Conservation (phyloP, 129 eudicot species). For the Escallonia herrerae region DNA sequence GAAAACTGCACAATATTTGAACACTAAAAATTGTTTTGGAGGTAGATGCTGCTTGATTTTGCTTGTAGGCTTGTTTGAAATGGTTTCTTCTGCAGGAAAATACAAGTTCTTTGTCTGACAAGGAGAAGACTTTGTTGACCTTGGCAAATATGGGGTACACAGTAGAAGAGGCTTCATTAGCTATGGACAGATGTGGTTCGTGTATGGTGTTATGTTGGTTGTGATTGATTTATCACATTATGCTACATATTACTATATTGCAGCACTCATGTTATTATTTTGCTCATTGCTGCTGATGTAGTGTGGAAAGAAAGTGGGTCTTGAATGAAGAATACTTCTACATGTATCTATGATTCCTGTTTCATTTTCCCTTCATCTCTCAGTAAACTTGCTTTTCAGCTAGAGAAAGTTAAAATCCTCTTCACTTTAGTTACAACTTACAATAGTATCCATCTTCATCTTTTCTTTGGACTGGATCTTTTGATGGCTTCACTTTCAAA, state of each 20-base stretch:
- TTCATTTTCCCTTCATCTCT: not conserved
- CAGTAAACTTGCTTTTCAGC: no score
- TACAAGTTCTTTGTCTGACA: constrained; percentile 30
- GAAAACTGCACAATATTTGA: no score
- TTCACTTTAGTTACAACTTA: no score
- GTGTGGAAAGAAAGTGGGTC: not conserved
- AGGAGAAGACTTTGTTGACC: constrained; percentile 33
- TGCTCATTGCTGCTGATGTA: not conserved
- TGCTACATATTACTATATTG: not conserved
- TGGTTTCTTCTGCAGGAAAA: constrained; percentile 36
- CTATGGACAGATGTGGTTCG: constrained; percentile 87
- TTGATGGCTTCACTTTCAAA: not conserved
- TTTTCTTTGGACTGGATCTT: not conserved
- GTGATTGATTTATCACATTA: not conserved
- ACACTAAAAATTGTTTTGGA: not conserved
- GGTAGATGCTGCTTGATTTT: not conserved
- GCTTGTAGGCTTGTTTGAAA: not conserved
- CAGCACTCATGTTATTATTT: not conserved
- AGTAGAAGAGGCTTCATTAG: constrained; percentile 59
- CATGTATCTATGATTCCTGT: not conserved
- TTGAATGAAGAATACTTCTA: not conserved
- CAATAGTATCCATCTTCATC: not conserved
- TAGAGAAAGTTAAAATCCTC: not conserved
- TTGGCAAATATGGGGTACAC: constrained; percentile 68
- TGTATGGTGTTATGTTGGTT: constrained; percentile 2